Evolutionary conservation across 495 filamentous ascomycete genomes (phyloP).

Genomic region (Usnea hakonensis): DNA sequence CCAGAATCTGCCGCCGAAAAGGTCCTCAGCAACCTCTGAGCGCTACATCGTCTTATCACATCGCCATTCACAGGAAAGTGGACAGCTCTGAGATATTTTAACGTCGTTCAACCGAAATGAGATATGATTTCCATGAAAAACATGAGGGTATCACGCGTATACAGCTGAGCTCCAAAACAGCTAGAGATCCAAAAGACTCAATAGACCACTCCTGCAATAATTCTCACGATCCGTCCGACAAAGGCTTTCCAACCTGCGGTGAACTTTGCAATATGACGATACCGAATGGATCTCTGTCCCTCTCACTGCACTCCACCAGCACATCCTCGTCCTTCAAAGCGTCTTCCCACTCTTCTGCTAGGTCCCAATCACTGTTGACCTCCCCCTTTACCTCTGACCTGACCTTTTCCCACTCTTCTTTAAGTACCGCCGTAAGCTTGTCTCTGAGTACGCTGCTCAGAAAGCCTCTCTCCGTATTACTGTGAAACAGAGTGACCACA

Average conservation of each 20-base stretch:
- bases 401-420: slow-evolving; percentile 44
- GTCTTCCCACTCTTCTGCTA: slow-evolving; percentile 35
- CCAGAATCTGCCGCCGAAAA: slow-evolving; percentile 65
- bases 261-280: slow-evolving; percentile 48
- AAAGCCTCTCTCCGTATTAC: slow-evolving; percentile 82
- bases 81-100: background rate
- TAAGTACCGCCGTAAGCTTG: slow-evolving; percentile 52
- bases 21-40: slow-evolving; percentile 40
- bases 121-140: background rate
- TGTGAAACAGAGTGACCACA: slow-evolving; percentile 81
- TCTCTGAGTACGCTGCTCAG: slow-evolving; percentile 60
- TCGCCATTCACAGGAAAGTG: background rate
- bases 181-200: background rate
- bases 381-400: slow-evolving; percentile 33
- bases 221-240: slow-evolving; percentile 16
- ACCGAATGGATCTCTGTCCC: slow-evolving; percentile 72
- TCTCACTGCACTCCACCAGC: slow-evolving; percentile 64
- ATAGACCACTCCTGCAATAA: background rate
- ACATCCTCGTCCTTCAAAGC: slow-evolving; percentile 43
- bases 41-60: background rate
- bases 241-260: slow-evolving; percentile 22
- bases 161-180: background rate
- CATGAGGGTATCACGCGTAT: slow-evolving; percentile 1
- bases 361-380: slow-evolving; percentile 28
- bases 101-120: background rate